Conservation (phyloP, 1,284 basidiomycete genomes). For the Trichosporon faecale region DNA sequence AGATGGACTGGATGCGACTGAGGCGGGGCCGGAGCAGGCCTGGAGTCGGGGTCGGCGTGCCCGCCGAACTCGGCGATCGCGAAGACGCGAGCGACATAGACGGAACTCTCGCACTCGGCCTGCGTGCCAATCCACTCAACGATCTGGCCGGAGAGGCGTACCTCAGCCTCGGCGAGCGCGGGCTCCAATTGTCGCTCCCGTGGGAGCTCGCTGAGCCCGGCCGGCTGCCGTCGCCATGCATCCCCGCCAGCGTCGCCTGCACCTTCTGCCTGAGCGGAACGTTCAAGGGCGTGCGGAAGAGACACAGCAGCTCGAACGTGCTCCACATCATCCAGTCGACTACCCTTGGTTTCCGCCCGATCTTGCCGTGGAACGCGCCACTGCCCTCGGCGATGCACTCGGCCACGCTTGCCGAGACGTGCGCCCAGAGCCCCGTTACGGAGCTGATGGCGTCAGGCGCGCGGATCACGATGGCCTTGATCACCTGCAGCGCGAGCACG, state of each 20-base stretch:
- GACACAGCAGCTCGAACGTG: slow-evolving; percentile 63
- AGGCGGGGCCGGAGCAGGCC: not conserved
- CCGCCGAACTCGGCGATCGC: not conserved
- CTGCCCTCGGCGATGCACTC: slow-evolving; percentile 28
- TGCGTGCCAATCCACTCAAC: slow-evolving; percentile 14
- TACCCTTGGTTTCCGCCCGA: slow-evolving; percentile 24
- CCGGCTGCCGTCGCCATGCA: slow-evolving; percentile 20
- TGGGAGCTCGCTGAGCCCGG: not conserved
- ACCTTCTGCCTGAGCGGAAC: slow-evolving; percentile 64
- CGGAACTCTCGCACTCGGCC: slow-evolving; percentile 13
- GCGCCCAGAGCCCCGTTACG: slow-evolving; percentile 41
- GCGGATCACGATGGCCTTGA: slow-evolving; percentile 67
- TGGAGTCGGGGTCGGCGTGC: not conserved
- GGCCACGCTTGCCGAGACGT: slow-evolving; percentile 30
- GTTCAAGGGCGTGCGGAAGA: slow-evolving; percentile 63
- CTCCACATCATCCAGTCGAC: slow-evolving; percentile 74
- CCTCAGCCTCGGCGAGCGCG: not conserved
- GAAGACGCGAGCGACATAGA: not conserved
- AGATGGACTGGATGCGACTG: not conserved
- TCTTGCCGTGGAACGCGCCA: slow-evolving; percentile 25
- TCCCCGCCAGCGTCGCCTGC: slow-evolving; percentile 41
- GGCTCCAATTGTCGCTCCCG: slow-evolving; percentile 15
- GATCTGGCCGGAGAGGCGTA: not conserved
- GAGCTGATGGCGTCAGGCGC: slow-evolving; percentile 49
- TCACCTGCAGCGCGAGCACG: slow-evolving; percentile 62